Base-by-base conservation (phyloP, 139 green algal genomes). In the Haematococcus sp. region DNA sequence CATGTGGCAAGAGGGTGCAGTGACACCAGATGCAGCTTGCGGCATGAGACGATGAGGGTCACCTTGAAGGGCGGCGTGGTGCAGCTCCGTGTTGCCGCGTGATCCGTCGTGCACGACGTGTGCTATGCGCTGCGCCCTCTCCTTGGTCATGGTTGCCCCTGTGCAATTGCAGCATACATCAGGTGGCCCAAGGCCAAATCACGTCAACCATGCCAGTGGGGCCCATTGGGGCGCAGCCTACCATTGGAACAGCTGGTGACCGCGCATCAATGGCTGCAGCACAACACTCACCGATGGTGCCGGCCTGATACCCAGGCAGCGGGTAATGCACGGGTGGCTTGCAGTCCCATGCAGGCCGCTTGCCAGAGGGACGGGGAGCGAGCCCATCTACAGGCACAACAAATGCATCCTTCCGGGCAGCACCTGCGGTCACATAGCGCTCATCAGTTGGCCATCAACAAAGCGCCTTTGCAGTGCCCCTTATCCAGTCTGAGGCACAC, bases 1-100 rank as follows among this genome's bases (percentile, higher is more conserved):
- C n/a, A n/a, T n/a, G n/a, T n/a, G n/a, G n/a, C n/a, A n/a, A n/a
- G n/a, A n/a, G n/a, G n/a, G n/a, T n/a, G n/a, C n/a, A n/a, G n/a
- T n/a, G n/a, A n/a, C 58, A 65, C 58, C n/a, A 22, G 17, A 40
- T 22, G n/a, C 40, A 19, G 40, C 40, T 11, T 11, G 7, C 11
- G 7, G 40, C 69, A 25, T 54, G 22, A 75, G 20, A 0, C 16
- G 3, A 3, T 25, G 15, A 17, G 25, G 40, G 40, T 74, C 74
- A 0, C 74, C 74, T 25, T 43, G 28, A 2, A 32, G n/a, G 2
- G 74, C 56, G 2, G 74, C 74, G 52, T 59, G 72, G 54, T 79
- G 74, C 55, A 79, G 43, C 64, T 74, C 64, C 2, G 49, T 70
- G 54, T 70, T 74, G 74, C 74, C 74, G 9, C 74, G 55, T 1